Percentiles rank a stretch among this genome's conserved stretches.
These are phyloP conservation scores for Penicillium sp. DNA, from an alignment of 2,329 filamentous ascomycete species.

Conservation along the genomic window DNA sequence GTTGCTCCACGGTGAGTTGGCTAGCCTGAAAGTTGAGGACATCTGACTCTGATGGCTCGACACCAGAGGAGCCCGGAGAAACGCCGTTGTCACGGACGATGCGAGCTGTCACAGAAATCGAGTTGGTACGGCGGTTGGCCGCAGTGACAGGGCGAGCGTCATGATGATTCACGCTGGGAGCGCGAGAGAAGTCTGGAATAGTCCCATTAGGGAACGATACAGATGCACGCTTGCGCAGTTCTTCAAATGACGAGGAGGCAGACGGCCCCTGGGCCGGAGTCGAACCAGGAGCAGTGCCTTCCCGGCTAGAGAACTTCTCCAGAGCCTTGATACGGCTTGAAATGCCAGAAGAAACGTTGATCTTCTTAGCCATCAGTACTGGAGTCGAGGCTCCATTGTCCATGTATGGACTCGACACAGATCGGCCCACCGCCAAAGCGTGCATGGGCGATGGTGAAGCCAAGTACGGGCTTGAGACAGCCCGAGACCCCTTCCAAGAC, in stretches of 20 bases:
- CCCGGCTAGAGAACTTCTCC: slow-evolving; percentile 69
- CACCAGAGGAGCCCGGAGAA: slow-evolving; percentile 38
- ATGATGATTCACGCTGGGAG: slow-evolving; percentile 34
- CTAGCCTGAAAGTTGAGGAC: slow-evolving; percentile 55
- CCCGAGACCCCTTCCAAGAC: slow-evolving; percentile 40
- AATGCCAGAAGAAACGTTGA: slow-evolving; percentile 85
- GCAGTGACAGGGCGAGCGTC: slow-evolving; percentile 32
- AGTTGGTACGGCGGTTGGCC: slow-evolving; percentile 55
- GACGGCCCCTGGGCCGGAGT: slow-evolving; percentile 51
- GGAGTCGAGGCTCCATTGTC: slow-evolving; percentile 38
- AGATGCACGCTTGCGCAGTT: slow-evolving; percentile 50
- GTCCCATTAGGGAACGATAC: slow-evolving; percentile 34
- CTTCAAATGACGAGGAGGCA: slow-evolving; percentile 61
- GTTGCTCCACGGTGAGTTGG: slow-evolving; percentile 66
- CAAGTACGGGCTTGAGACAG: slow-evolving; percentile 44
- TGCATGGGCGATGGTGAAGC: slow-evolving; percentile 33
- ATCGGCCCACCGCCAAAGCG: slow-evolving; percentile 38
- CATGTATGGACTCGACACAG: slow-evolving; percentile 41
- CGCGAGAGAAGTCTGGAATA: slow-evolving; percentile 33
- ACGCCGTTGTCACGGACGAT: slow-evolving; percentile 68
- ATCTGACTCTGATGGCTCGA: slow-evolving; percentile 33
- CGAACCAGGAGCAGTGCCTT: slow-evolving; percentile 34
- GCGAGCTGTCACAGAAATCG: slow-evolving; percentile 83
- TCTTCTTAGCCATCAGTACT: slow-evolving; percentile 68
- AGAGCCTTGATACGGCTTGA: slow-evolving; percentile 93